These are phyloP conservation scores for Dipteronia dyeriana DNA, from an alignment of 345 rosid genomes.

Conservation along the genomic window DNA sequence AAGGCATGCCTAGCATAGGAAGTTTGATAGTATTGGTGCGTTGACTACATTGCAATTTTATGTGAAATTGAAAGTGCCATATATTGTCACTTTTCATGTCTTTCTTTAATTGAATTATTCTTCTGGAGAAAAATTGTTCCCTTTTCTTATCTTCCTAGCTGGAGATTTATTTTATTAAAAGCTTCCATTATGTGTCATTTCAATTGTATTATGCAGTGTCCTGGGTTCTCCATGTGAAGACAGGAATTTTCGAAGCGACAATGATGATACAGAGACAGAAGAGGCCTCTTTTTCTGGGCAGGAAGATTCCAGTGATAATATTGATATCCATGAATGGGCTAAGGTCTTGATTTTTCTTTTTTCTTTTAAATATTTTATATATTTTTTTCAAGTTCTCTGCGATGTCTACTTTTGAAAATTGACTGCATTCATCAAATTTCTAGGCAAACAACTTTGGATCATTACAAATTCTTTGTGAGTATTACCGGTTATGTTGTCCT, in stretches of 20 bases:
- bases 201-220: conserved; percentile 49
- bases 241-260: conserved; percentile 57
- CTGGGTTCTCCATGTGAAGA: conserved; percentile 79
- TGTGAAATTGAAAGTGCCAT: not conserved
- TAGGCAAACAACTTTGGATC: conserved; percentile 83
- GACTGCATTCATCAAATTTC: conserved; percentile 18
- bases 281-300: conserved; percentile 88
- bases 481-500: conserved; percentile 62
- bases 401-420: conserved; percentile 12
- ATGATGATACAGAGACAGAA: conserved; percentile 75
- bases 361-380: conserved; percentile 10
- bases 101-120: not conserved
- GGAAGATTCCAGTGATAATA: conserved; percentile 65
- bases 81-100: not conserved
- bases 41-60: not conserved
- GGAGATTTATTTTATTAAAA: not conserved
- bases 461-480: conserved; percentile 77
- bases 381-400: not conserved
- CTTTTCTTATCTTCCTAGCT: not conserved
- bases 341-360: conserved; percentile 55
- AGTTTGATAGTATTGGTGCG: not conserved
- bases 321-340: conserved; percentile 88
- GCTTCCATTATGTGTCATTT: not conserved
- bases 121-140: not conserved
- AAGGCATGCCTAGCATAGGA: not conserved